Conservation (phyloP, 2,329 filamentous ascomycete genomes). For the Sclerotinia minor region DNA sequence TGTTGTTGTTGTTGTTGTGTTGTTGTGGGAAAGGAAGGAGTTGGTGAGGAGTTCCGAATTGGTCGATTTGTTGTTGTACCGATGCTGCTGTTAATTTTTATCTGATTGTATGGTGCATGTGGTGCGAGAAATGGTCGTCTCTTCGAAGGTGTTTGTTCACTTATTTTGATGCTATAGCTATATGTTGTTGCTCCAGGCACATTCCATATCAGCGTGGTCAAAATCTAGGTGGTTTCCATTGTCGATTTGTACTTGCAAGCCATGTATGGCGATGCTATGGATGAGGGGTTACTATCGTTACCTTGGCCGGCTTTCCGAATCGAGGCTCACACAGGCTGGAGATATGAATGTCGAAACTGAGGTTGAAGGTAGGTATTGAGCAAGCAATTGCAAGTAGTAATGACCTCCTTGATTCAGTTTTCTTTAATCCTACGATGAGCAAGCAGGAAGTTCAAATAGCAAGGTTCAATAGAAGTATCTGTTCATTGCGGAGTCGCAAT, state of each 20-base stretch:
- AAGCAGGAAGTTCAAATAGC: constrained; percentile 31
- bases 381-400: constrained; percentile 42
- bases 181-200: constrained; percentile 45
- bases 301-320: constrained; percentile 47
- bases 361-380: constrained; percentile 44
- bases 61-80: constrained; percentile 48
- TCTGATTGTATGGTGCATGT: constrained; percentile 5
- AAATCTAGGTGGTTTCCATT: constrained; percentile 47
- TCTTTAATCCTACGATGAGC: neutral
- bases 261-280: constrained; percentile 44
- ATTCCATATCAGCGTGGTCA: constrained; percentile 45
- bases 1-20: constrained; percentile 36
- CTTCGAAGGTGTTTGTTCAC: constrained; percentile 1
- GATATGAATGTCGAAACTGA: constrained; percentile 44
- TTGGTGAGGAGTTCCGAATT: constrained; percentile 51
- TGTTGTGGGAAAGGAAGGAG: constrained; percentile 45
- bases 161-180: constrained; percentile 44
- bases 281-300: constrained; percentile 46
- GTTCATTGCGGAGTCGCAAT: constrained; percentile 41
- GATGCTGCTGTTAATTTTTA: constrained; percentile 47
- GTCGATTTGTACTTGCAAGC: constrained; percentile 42
- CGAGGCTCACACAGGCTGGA: constrained; percentile 45
- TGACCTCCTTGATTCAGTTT: constrained; percentile 8
- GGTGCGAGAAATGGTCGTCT: neutral
- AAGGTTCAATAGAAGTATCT: constrained; percentile 9